A percentile compares a stretch with the other conserved stretches of the same genome.
These are phyloP conservation scores for Trichoderma harzianum DNA, from an alignment of 2,329 filamentous ascomycete genomes.

Conservation along the genomic window DNA sequence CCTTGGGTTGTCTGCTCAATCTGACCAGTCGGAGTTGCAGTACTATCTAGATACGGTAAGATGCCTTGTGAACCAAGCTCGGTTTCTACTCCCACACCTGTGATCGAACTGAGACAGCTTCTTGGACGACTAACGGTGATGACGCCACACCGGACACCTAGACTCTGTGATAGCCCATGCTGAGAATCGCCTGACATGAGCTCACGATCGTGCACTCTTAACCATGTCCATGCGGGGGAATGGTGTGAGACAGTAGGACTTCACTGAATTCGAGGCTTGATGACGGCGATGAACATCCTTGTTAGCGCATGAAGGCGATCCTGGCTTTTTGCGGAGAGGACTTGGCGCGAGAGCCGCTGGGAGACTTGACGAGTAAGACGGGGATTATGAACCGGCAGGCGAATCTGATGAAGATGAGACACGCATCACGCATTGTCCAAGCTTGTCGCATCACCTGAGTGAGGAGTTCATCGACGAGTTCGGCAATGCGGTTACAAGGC, in stretches of 20 bases:
- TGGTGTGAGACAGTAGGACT: neutral
- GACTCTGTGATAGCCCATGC: neutral
- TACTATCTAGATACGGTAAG: neutral
- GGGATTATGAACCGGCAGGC: neutral
- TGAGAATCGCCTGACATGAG: neutral
- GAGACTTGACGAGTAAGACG: neutral
- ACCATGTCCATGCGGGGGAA: neutral
- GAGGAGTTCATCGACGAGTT: neutral
- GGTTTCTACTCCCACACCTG: neutral
- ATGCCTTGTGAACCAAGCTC: neutral
- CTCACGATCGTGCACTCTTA: neutral
- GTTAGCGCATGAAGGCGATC: neutral
- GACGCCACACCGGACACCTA: neutral
- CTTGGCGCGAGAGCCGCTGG: neutral
- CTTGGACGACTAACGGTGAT: neutral
- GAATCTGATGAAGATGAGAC: neutral
- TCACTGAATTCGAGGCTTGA: neutral
- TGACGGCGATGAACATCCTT: neutral
- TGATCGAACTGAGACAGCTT: neutral
- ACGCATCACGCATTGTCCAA: neutral
- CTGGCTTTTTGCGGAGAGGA: neutral
- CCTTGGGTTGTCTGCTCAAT: neutral
- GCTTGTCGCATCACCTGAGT: neutral
- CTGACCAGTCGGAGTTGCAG: neutral
- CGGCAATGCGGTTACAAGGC: neutral